These are phyloP conservation scores for Calonectria pseudoreteaudii DNA, from an alignment of 2,329 filamentous ascomycete species.

Conservation along the genomic window DNA sequence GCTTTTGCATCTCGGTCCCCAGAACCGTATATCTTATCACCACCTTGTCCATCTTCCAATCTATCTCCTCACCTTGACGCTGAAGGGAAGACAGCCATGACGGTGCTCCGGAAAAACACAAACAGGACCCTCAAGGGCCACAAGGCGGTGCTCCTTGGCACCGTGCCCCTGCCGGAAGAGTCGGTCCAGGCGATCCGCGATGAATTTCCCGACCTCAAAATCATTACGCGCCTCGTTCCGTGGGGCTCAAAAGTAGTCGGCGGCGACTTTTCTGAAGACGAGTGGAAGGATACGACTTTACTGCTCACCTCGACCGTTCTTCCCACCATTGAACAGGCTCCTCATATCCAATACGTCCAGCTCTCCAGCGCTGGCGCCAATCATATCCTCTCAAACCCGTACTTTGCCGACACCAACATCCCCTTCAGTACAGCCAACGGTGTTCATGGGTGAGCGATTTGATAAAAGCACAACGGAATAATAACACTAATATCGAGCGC, in stretches of 20 bases:
- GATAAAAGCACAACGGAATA: background rate
- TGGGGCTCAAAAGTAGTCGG: conserved; percentile 44
- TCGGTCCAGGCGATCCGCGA: conserved; percentile 52
- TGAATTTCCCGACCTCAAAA: conserved; percentile 58
- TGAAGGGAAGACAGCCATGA: conserved; percentile 24
- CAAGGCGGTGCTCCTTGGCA: conserved; percentile 58
- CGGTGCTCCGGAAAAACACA: conserved; percentile 24
- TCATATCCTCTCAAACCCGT: conserved; percentile 56
- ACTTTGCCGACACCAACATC: conserved; percentile 64
- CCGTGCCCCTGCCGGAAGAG: conserved; percentile 44
- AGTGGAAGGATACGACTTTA: conserved; percentile 63
- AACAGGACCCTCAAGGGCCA: conserved; percentile 60
- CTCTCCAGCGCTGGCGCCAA: conserved; percentile 67
- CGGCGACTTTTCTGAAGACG: conserved; percentile 45
- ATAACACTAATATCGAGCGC: background rate
- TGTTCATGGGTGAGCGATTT: conserved; percentile 62
- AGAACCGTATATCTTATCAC: conserved; percentile 13
- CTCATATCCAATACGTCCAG: conserved; percentile 65
- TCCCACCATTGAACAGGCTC: conserved; percentile 56
- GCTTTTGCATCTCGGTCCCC: background rate
- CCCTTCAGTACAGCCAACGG: conserved; percentile 67
- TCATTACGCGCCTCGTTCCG: conserved; percentile 46
- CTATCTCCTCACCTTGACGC: background rate
- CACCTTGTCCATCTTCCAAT: background rate
- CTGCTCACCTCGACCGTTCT: conserved; percentile 57